Evolutionary conservation across 768 basidiomycete species (phyloP).

Genomic region (Mycena haematopus): DNA sequence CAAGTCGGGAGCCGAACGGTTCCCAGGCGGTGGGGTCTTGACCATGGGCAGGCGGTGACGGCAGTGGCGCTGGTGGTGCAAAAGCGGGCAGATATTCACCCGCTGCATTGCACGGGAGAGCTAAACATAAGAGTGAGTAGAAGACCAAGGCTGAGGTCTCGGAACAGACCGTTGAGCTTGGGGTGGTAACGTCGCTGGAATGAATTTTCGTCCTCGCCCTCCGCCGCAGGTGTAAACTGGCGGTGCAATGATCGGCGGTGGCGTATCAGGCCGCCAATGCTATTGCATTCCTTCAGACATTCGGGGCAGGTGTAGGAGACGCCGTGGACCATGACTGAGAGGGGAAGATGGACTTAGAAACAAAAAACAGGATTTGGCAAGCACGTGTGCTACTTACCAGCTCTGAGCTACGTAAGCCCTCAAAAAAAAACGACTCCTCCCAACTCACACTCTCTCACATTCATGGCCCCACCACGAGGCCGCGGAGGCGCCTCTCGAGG

Average conservation of each 20-base stretch:
- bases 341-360: not conserved
- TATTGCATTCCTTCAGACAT: not conserved
- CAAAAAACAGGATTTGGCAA: not conserved
- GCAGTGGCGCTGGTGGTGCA: not conserved
- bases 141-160: not conserved
- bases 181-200: constrained; percentile 5
- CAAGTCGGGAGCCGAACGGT: constrained; percentile 21
- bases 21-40: constrained; percentile 11
- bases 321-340: constrained; percentile 6
- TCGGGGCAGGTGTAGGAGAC: not conserved
- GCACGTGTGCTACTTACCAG: constrained; percentile 6
- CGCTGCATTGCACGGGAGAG: not conserved
- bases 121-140: not conserved
- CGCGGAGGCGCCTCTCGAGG: no score
- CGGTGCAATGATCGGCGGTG: constrained; percentile 2
- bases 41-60: not conserved
- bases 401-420: not conserved
- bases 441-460: no score
- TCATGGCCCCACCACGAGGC: no score
- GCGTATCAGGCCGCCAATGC: not conserved
- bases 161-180: not conserved
- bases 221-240: constrained; percentile 1
- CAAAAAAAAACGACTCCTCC: no score
- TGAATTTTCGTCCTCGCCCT: constrained; percentile 7
- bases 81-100: not conserved